These are phyloP conservation scores for Paecilomyces variotii DNA, from an alignment of 2,329 filamentous ascomycete species.

Conservation along the genomic window DNA sequence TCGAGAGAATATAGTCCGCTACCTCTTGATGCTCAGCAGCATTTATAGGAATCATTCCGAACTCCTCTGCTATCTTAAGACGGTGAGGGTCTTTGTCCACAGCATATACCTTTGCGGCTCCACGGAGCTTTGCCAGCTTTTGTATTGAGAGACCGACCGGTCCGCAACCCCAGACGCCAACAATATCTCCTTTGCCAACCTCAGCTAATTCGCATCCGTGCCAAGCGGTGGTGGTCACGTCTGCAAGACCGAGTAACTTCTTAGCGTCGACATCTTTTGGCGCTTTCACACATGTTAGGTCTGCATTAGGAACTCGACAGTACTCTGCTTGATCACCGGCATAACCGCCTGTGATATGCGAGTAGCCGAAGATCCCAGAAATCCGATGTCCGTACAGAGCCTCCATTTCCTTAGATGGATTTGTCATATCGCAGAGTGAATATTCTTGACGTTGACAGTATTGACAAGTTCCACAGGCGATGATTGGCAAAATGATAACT, in stretches of 20 bases:
- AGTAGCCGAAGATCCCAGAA: conserved; percentile 25
- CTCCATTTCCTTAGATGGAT: conserved; percentile 21
- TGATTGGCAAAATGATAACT: conserved; percentile 23
- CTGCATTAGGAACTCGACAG: conserved; percentile 27
- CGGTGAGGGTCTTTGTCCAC: conserved; percentile 24
- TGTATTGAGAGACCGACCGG: conserved; percentile 23
- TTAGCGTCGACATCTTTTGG: conserved; percentile 17
- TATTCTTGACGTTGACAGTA: conserved; percentile 23
- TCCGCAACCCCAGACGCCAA: conserved; percentile 26
- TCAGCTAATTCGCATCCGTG: conserved; percentile 25
- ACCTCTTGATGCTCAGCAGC: conserved; percentile 15
- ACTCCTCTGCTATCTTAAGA: conserved; percentile 18
- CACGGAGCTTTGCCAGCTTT: conserved; percentile 19
- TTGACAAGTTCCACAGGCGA: conserved; percentile 22
- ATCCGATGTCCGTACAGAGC: conserved; percentile 19
- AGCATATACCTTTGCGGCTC: conserved; percentile 24
- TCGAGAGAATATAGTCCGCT: conserved; percentile 20
- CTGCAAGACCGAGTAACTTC: conserved; percentile 21
- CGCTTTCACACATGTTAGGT: conserved; percentile 21
- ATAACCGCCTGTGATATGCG: conserved; percentile 25
- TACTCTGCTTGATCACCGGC: conserved; percentile 30
- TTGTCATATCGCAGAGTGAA: conserved; percentile 24
- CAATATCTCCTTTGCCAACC: conserved; percentile 19
- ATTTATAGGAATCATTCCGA: conserved; percentile 22
- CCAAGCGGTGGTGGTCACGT: conserved; percentile 26